Base-by-base conservation (phyloP, 345 rosid genomes). In the Punica granatum region DNA sequence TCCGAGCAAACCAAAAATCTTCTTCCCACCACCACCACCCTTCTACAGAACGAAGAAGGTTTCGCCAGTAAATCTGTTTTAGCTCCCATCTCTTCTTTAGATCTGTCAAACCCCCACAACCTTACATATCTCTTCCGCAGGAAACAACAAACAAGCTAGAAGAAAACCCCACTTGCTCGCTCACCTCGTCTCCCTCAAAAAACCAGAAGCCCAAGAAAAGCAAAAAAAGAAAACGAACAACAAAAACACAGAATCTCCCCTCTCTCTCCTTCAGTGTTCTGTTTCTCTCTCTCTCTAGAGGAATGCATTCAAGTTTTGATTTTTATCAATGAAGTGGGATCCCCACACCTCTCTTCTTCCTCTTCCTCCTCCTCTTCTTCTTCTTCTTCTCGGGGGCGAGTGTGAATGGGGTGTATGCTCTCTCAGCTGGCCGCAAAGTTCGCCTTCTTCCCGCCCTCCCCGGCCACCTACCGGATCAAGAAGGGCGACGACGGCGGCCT, bases 391-490 rank as follows among this genome's bases (percentile, higher is more conserved):
- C 64, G 63, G 34, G 35, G 34, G 53, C 33, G 73, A 30, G 42
- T 74, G 70, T 73, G 76, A 82, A 94, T 95, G 99, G 99, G 99
- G 80, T 95, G 98, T 83, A 78, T 78, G 83, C 76, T 88, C 69
- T 94, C 99, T 84, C 89, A 87, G 62, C 80, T 95, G 73, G 99
- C 99, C 72, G 88, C 98, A 34, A 90, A 92, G 66, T 95, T 95
- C 75, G 99, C 98, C 23, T 95, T 95, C 76, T 95, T 95, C 72
- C 96, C 99, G 65, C 98, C 99, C 26, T 84, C 98, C 43, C 99
- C 99, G 67, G 85, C 99, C 0, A 95, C 99, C 0, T 95, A 95
- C 71, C 88, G 88, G 83, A 76, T 95, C 75, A 86, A 75, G 41
- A 86, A 84, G 70, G 65, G 73, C 35, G 87, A 85, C 15, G 80